phyloP scores from a whole-genome alignment of 177 flowering plant genomes.

The Vitis hybrid region DNA sequence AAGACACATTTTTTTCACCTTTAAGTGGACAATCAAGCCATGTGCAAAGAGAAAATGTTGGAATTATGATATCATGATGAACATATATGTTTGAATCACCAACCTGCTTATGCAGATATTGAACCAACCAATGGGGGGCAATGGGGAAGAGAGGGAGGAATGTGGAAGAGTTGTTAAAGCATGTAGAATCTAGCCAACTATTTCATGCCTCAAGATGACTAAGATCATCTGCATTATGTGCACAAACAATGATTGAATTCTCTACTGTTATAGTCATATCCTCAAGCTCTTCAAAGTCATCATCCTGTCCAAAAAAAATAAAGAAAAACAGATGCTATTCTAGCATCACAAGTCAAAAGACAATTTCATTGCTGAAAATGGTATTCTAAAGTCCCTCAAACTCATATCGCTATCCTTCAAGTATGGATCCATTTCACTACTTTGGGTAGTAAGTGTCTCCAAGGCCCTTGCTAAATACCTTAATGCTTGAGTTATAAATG shows the following conservation, averaged over 20 bases:
- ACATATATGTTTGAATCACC: slow-evolving; percentile 66
- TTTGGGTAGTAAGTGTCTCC: slow-evolving; percentile 67
- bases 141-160: background rate
- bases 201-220: slow-evolving; percentile 76
- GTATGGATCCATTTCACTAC: slow-evolving; percentile 86
- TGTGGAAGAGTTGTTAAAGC: no score
- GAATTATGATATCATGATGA: slow-evolving; percentile 79
- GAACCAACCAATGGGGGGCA: background rate
- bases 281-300: slow-evolving; percentile 83
- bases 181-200: slow-evolving; percentile 3
- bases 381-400: slow-evolving; percentile 1
- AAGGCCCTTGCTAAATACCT: slow-evolving; percentile 55
- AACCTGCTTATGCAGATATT: slow-evolving; percentile 42
- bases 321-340: background rate
- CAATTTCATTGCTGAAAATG: background rate
- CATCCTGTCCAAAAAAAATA: slow-evolving; percentile 40
- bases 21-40: slow-evolving; percentile 94
- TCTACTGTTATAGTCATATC: slow-evolving; percentile 66
- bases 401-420: slow-evolving; percentile 69
- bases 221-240: slow-evolving; percentile 76
- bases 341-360: slow-evolving; percentile 7
- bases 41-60: slow-evolving; percentile 83
- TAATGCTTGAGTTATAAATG: slow-evolving; percentile 43
- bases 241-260: slow-evolving; percentile 85
- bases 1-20: slow-evolving; percentile 60